Conservation (phyloP, 208 protist genomes). For the Leishmania martiniquensis region DNA sequence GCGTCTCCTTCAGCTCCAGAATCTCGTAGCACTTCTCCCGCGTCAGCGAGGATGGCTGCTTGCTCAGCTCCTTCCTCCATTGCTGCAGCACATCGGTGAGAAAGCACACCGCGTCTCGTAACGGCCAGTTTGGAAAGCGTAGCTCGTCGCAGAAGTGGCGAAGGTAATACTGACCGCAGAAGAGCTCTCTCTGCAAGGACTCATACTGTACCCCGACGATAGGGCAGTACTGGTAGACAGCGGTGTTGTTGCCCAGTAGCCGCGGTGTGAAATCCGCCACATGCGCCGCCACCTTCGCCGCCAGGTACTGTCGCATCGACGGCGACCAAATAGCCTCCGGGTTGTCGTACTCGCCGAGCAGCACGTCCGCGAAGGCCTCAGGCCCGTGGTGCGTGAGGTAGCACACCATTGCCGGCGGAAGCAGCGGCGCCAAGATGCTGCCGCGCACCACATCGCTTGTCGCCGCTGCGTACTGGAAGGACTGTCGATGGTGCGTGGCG, state of each 20-base stretch:
- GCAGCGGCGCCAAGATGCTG: conserved; percentile 85
- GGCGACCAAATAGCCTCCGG: conserved; percentile 96
- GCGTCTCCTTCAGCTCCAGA: conserved; percentile 63
- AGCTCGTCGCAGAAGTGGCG: conserved; percentile 92
- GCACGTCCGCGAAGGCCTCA: conserved; percentile 91
- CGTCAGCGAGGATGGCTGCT: conserved; percentile 79
- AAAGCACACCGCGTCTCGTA: conserved; percentile 84
- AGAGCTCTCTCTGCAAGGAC: conserved; percentile 91
- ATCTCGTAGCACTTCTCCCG: conserved; percentile 63
- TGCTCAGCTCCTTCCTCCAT: conserved; percentile 90
- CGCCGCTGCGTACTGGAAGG: conserved; percentile 61
- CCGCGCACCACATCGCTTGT: conserved; percentile 59
- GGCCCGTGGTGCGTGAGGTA: conserved; percentile 92
- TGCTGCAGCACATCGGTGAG: conserved; percentile 85
- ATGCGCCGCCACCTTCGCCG: conserved; percentile 92
- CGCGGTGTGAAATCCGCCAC: conserved; percentile 94
- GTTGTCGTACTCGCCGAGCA: conserved; percentile 95
- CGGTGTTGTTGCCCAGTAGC: conserved; percentile 86
- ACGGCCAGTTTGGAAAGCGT: conserved; percentile 93
- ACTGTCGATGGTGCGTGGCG: conserved; percentile 86
- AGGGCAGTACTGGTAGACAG: conserved; percentile 94
- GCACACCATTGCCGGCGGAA: conserved; percentile 95
- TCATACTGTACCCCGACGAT: conserved; percentile 91
- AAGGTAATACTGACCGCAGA: conserved; percentile 96
- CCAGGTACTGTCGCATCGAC: conserved; percentile 91